Conservation (phyloP, 73 alveolate species). For the Diophrys appendiculata region DNA sequence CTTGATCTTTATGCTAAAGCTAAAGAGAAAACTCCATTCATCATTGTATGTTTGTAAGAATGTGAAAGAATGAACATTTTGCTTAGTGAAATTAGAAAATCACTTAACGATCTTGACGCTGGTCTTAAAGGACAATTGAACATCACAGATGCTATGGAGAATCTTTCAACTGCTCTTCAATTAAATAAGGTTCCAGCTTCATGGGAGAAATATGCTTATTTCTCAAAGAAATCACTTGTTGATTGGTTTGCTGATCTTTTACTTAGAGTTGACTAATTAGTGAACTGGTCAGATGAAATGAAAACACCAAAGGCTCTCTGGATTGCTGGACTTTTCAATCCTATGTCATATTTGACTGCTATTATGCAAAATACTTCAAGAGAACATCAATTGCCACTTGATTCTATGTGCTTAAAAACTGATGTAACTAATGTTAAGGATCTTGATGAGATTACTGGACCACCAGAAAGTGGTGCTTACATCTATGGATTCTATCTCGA, state of each 20-base stretch:
- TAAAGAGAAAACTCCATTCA: constrained; percentile 92
- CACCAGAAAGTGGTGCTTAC: constrained; percentile 98
- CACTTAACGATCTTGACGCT: constrained; percentile 97
- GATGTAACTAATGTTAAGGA: constrained; percentile 88
- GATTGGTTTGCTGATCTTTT: constrained; percentile 97
- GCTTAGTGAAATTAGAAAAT: constrained; percentile 87
- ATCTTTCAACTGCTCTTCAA: constrained; percentile 75
- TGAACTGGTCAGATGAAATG: constrained; percentile 92
- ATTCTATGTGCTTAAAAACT: constrained; percentile 87
- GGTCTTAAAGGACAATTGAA: constrained; percentile 99
- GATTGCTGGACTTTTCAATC: constrained; percentile 91
- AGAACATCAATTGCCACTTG: constrained; percentile 91
- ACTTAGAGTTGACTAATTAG: constrained; percentile 90
- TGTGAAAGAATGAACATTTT: constrained; percentile 97
- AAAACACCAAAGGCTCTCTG: constrained; percentile 90
- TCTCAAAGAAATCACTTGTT: constrained; percentile 95
- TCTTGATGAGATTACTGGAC: constrained; percentile 91
- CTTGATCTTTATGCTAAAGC: constrained; percentile 70
- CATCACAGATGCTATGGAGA: constrained; percentile 99
- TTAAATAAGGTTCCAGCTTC: constrained; percentile 91
- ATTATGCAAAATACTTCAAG: constrained; percentile 96
- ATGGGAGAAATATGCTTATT: constrained; percentile 99
- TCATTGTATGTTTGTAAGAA: constrained; percentile 97
- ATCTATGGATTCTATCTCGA: constrained; percentile 98
- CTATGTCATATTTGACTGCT: constrained; percentile 95